These are phyloP conservation scores for Tricholoma matsutake DNA, from an alignment of 768 basidiomycete species.

Conservation along the genomic window DNA sequence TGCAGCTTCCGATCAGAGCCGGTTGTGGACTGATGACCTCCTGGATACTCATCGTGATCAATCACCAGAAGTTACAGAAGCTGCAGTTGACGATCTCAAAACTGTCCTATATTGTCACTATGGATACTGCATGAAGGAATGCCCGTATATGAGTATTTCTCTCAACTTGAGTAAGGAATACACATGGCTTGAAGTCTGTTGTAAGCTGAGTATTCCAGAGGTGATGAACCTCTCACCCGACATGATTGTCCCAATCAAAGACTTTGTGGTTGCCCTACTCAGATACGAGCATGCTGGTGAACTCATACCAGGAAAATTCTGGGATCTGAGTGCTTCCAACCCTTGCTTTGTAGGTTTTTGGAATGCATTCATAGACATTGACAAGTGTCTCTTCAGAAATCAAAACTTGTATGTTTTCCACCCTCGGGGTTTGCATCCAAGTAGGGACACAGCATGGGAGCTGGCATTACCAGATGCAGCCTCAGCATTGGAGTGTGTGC, in stretches of 20 bases:
- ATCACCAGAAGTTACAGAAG: not conserved
- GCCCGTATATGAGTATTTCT: not conserved
- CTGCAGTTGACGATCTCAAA: constrained; percentile 1
- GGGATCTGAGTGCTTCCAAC: constrained; percentile 1
- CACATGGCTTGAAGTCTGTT: not conserved
- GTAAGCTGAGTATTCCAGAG: not conserved
- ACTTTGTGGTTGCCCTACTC: not conserved
- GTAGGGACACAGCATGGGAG: constrained; percentile 1
- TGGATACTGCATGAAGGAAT: not conserved
- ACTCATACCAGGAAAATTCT: not conserved
- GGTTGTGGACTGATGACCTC: not conserved
- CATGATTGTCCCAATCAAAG: not conserved
- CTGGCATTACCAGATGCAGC: constrained; percentile 1
- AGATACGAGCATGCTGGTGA: not conserved
- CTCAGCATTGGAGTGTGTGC: constrained; percentile 4
- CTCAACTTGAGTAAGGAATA: not conserved
- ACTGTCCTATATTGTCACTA: not conserved
- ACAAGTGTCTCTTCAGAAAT: not conserved
- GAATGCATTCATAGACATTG: not conserved
- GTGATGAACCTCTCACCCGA: not conserved
- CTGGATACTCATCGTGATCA: not conserved
- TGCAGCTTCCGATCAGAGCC: not conserved
- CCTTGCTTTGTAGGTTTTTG: not conserved
- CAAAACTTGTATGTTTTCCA: not conserved
- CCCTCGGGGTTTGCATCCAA: not conserved